A percentile compares a stretch with the other conserved stretches of the same genome.
Conservation (phyloP, 2,329 filamentous ascomycete genomes). For the Fusarium sp. region DNA sequence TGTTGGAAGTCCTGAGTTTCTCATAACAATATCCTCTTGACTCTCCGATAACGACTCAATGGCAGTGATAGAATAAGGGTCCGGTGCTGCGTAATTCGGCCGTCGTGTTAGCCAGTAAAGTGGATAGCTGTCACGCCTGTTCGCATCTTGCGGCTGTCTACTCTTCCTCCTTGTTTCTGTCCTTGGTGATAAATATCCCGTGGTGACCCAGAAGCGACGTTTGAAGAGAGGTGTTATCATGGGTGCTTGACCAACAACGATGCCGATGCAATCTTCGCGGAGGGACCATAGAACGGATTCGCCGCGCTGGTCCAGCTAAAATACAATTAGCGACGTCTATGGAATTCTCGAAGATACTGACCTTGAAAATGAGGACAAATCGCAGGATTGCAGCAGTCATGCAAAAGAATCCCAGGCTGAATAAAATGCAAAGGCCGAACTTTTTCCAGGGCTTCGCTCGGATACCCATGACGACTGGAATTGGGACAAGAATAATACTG, state of each 20-base stretch:
- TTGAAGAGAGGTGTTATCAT: constrained; percentile 50
- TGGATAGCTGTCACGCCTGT: constrained; percentile 10
- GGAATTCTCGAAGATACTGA: too few species aligned
- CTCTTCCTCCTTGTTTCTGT: neutral
- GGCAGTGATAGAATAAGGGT: constrained; percentile 3
- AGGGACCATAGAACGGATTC: constrained; percentile 54
- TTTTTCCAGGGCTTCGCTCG: constrained; percentile 48
- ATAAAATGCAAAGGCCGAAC: constrained; percentile 49
- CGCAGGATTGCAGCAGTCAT: constrained; percentile 48
- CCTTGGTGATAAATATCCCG: neutral
- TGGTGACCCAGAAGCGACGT: constrained; percentile 43
- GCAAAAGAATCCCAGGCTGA: constrained; percentile 50
- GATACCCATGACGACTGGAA: constrained; percentile 49
- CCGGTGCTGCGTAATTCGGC: neutral
- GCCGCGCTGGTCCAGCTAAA: constrained; percentile 29
- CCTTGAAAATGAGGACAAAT: constrained; percentile 49
- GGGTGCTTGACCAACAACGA: constrained; percentile 53
- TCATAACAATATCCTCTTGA: constrained; percentile 21
- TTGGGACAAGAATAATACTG: constrained; percentile 52
- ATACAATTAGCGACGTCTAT: too few species aligned
- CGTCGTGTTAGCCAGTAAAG: neutral
- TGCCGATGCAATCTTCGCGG: constrained; percentile 54
- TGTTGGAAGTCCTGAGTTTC: neutral
- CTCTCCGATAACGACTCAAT: constrained; percentile 23
- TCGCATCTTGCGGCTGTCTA: neutral